Evolutionary conservation across 371 early-diverging fungal genomes (phyloP), one percentile per base, ranked within the genome.

Genomic region (Apophysomyces sp.): DNA sequence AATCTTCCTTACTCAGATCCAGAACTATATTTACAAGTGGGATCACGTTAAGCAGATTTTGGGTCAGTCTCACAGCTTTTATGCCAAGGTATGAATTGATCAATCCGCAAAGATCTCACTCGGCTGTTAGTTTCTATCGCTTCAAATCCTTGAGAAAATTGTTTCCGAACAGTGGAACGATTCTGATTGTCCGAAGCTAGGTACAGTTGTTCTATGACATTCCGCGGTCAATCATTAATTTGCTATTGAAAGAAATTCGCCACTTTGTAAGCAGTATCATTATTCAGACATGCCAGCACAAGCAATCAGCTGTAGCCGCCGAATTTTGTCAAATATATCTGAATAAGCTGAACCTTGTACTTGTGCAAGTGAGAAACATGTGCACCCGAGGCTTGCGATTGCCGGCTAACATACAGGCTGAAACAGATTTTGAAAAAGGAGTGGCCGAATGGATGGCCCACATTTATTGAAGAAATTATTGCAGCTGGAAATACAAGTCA

Each of bases 401-500:
- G n/a, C n/a, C n/a, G n/a, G n/a, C n/a, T n/a, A n/a, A n/a, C n/a
- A n/a, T n/a, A n/a, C n/a, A n/a, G n/a, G n/a, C n/a, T n/a, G n/a
- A n/a, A n/a, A n/a, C 75, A 94, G 90, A 94, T 99, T 36, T 78
- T 98, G 61, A 99, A 99, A 80, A 95, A 97, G 68, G 99, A 99
- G 65, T 99, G 99, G 99, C 99, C 99, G 3, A 88, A 92, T 58
- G 90, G 94, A 66, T 99, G 98, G 98, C 98, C 99, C 2, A 86
- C 82, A 28, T 98, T 99, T 71, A 94, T 99, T 60, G 85, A 91
- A 4, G 99, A 99, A 68, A 87, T 99, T 58, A 93, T 99, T 12
- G 77, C 69, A 16, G 89, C 94, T 11, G 91, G 93, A 71, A 86
- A 89, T 62, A 87, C 89, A 1, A 92, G 88, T 65, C 83, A 95